Percentiles rank a stretch among this genome's conserved stretches.
These are phyloP conservation scores for Eimeria maxima DNA, from an alignment of 169 alveolate genomes.

Conservation along the genomic window DNA sequence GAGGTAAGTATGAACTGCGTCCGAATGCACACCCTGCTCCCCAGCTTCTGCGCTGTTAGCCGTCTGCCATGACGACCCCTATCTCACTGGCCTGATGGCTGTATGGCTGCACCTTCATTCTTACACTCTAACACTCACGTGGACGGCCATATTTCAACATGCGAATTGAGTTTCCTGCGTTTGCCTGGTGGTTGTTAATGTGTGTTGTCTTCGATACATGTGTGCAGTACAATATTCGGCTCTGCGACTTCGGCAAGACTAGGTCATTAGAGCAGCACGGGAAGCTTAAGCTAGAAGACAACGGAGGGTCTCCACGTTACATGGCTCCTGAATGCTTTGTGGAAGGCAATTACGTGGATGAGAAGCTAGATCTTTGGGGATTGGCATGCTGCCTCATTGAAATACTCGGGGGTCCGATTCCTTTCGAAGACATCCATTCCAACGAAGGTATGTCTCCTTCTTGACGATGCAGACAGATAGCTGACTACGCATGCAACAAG, in stretches of 20 bases:
- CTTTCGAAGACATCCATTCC: slow-evolving; percentile 88
- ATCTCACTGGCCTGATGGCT: not conserved
- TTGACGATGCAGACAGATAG: too few species aligned
- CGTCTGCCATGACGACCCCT: not conserved
- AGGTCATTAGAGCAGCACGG: slow-evolving; percentile 86
- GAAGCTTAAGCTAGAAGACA: slow-evolving; percentile 88
- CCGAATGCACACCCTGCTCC: not conserved
- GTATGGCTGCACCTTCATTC: not conserved
- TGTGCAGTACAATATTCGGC: slow-evolving; percentile 86
- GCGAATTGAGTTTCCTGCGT: not conserved
- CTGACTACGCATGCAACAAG: not conserved
- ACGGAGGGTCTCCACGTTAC: slow-evolving; percentile 92
- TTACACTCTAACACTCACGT: not conserved
- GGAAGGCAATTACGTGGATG: slow-evolving; percentile 87
- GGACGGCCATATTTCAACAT: not conserved
- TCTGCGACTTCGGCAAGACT: slow-evolving; percentile 92
- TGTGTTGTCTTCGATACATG: slow-evolving; percentile 2
- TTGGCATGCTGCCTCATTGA: slow-evolving; percentile 91
- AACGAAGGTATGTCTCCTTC: slow-evolving; percentile 84
- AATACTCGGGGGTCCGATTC: slow-evolving; percentile 90
- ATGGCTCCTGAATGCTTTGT: slow-evolving; percentile 93
- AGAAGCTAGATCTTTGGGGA: slow-evolving; percentile 91
- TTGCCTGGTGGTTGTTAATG: not conserved
- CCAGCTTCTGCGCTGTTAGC: not conserved
- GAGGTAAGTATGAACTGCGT: slow-evolving; percentile 75